phyloP scores from a whole-genome alignment of 495 filamentous ascomycete species.

The Hypoxylon fuscum region DNA sequence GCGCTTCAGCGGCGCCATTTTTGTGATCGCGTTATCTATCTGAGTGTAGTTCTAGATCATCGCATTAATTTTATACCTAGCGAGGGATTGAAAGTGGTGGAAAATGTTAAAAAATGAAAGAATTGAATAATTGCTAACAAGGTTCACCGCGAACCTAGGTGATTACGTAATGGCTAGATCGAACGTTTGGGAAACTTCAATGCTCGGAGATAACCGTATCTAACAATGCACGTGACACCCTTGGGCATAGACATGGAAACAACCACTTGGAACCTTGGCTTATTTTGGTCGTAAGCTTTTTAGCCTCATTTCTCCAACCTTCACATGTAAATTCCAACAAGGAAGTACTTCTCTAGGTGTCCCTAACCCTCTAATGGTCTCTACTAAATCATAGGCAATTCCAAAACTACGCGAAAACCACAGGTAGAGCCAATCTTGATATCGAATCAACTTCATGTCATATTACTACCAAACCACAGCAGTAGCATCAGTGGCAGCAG shows the following conservation, averaged over 20 bases:
- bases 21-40: background rate
- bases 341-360: too few relatives aligned
- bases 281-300: too few relatives aligned
- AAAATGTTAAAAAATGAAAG: background rate
- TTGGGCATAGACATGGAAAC: too few relatives aligned
- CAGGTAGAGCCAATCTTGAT: too few relatives aligned
- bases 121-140: background rate
- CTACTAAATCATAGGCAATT: too few relatives aligned
- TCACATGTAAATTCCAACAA: slow-evolving; percentile 13
- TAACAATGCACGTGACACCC: background rate
- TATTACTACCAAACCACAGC: too few relatives aligned
- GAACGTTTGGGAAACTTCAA: background rate
- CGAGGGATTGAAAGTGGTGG: background rate
- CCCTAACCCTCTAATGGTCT: too few relatives aligned
- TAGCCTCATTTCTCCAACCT: slow-evolving; percentile 26
- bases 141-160: background rate
- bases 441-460: too few relatives aligned
- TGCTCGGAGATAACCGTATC: background rate
- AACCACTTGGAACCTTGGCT: too few relatives aligned
- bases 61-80: background rate
- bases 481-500: too few relatives aligned
- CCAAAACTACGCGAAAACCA: too few relatives aligned
- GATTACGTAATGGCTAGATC: slow-evolving; percentile 2
- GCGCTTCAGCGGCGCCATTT: slow-evolving; percentile 55
- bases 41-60: background rate